A percentile compares a stretch with the other conserved stretches of the same genome.
Evolutionary conservation across 768 basidiomycete species (phyloP).

Genomic region (Asterophora lycoperdoides): DNA sequence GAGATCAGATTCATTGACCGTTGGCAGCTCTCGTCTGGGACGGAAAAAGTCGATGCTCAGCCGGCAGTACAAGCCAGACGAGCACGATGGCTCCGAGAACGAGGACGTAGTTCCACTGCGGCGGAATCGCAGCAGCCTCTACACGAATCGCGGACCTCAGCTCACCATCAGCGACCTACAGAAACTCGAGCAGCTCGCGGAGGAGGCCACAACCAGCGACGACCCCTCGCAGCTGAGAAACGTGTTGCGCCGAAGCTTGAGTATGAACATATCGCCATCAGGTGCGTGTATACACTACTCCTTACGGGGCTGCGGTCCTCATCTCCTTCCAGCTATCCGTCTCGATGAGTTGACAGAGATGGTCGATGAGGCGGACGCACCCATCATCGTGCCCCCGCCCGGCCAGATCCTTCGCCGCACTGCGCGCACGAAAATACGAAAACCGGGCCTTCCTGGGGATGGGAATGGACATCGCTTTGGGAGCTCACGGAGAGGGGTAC

Average conservation of each 20-base stretch:
- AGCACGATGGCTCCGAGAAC: conserved; percentile 73
- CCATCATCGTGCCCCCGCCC: conserved; percentile 85
- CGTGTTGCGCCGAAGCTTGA: conserved; percentile 80
- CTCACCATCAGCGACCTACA: conserved; percentile 94
- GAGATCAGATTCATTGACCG: conserved; percentile 43
- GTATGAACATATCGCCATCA: conserved; percentile 79
- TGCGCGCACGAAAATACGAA: conserved; percentile 94
- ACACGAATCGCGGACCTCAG: conserved; percentile 69
- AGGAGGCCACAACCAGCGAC: conserved; percentile 79
- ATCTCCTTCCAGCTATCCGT: conserved; percentile 48
- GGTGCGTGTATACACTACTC: conserved; percentile 49
- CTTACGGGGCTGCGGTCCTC: conserved; percentile 13
- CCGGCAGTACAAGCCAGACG: conserved; percentile 83
- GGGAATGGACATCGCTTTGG: conserved; percentile 83
- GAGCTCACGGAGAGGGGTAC: conserved; percentile 37
- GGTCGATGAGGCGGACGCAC: conserved; percentile 82
- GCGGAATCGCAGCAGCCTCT: conserved; percentile 64
- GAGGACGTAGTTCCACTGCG: conserved; percentile 62
- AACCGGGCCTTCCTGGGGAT: conserved; percentile 69
- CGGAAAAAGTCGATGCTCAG: conserved; percentile 93
- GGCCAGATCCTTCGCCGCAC: conserved; percentile 88
- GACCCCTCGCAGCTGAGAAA: conserved; percentile 79
- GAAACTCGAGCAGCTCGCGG: conserved; percentile 86
- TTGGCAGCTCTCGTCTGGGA: conserved; percentile 50
- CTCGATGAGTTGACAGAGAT: conserved; percentile 64